These are phyloP conservation scores for Artemisia princeps DNA, from an alignment of 140 eudicot species.

Conservation along the genomic window DNA sequence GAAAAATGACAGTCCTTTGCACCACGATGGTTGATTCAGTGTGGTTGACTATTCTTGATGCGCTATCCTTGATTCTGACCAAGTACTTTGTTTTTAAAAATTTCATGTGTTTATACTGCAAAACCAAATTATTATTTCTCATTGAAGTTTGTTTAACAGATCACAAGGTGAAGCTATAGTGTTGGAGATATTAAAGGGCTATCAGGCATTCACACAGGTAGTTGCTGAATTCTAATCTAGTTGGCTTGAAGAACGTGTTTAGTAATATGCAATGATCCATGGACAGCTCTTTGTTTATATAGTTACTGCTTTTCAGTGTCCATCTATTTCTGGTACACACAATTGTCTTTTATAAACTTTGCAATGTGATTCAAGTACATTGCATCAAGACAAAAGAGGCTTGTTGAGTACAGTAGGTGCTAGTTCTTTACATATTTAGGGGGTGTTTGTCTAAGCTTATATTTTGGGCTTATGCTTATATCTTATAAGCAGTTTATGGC, in stretches of 20 bases:
- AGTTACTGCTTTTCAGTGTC: not conserved
- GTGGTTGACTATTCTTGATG: constrained; percentile 93
- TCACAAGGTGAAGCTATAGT: constrained; percentile 97
- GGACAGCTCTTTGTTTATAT: not conserved
- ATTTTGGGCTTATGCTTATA: no score
- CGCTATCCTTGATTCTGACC: constrained; percentile 76
- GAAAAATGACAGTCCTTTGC: constrained; percentile 71
- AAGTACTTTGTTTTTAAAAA: constrained; percentile 43
- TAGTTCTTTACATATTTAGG: no score
- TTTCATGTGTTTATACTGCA: constrained; percentile 7
- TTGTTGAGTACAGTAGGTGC: no score
- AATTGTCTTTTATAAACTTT: not conserved
- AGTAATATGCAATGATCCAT: not conserved
- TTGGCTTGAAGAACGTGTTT: constrained; percentile 10
- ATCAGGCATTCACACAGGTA: constrained; percentile 99
- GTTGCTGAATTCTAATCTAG: constrained; percentile 4
- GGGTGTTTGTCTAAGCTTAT: no score
- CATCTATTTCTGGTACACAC: not conserved
- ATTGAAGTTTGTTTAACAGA: constrained; percentile 34
- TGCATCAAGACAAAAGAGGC: no score
- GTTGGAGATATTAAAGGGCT: constrained; percentile 89
- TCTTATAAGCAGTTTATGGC: no score
- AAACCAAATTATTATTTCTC: constrained; percentile 19
- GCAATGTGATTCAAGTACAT: constrained; percentile 8
- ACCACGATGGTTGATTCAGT: constrained; percentile 78